Percentiles rank a stretch among this genome's conserved stretches.
Evolutionary conservation across 192 early-diverging fungal species (phyloP).

Genomic region (Globomyces pollinis-pini): DNA sequence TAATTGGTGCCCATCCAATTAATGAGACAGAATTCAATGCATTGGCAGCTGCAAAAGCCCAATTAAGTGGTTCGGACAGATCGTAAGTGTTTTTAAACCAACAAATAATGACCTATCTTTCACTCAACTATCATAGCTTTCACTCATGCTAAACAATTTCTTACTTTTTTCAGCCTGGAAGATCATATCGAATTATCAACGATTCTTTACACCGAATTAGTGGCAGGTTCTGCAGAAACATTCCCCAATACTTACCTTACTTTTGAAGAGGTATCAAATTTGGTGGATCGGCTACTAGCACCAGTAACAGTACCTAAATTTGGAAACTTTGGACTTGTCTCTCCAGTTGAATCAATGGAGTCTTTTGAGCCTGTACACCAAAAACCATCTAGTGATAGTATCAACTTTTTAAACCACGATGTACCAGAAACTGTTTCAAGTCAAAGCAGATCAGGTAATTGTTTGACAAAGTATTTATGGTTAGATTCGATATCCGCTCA

Average conservation of each 20-base stretch:
- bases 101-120: not conserved
- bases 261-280: conserved; percentile 17
- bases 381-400: not conserved
- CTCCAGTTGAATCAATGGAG: not conserved
- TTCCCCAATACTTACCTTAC: not conserved
- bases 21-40: conserved; percentile 11
- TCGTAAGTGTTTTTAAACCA: not conserved
- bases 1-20: conserved; percentile 2
- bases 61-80: not conserved
- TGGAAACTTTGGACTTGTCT: not conserved
- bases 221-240: not conserved
- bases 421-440: not conserved
- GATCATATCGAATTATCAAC: no score
- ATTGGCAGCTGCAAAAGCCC: not conserved
- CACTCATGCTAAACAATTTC: no score
- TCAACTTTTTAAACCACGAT: not conserved
- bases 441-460: no score
- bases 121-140: no score
- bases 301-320: conserved; percentile 25
- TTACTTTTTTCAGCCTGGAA: no score
- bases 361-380: not conserved
- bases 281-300: conserved; percentile 14
- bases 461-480: no score
- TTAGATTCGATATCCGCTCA: no score
- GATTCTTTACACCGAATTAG: no score